These are phyloP conservation scores for Penicillium angulare DNA, from an alignment of 495 filamentous ascomycete species.

Conservation along the genomic window DNA sequence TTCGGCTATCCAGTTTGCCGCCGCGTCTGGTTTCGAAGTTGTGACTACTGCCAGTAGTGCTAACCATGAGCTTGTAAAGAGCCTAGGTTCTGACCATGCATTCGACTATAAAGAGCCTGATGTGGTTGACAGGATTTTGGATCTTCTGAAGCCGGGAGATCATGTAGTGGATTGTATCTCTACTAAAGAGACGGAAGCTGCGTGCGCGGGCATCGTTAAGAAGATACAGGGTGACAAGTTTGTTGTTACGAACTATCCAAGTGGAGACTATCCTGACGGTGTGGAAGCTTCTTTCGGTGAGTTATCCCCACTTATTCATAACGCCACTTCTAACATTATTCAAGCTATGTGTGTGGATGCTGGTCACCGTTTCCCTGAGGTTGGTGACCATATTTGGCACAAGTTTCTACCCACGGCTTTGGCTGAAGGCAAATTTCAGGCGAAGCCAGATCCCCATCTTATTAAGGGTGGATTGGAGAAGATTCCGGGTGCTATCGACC, in stretches of 20 bases:
- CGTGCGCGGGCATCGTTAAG: constrained; percentile 27
- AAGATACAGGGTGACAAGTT: constrained; percentile 34
- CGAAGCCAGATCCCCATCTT: constrained; percentile 36
- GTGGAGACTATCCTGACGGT: constrained; percentile 5
- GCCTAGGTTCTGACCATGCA: constrained; percentile 32
- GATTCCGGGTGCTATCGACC: constrained; percentile 39
- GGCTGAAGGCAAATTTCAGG: constrained; percentile 21
- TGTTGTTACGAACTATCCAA: constrained; percentile 7
- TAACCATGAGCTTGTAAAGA: constrained; percentile 35
- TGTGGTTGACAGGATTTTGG: constrained; percentile 19
- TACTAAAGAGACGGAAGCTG: constrained; percentile 6
- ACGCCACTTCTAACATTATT: not conserved
- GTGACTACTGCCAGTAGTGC: constrained; percentile 31
- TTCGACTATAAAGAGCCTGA: constrained; percentile 36
- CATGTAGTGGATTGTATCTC: constrained; percentile 24
- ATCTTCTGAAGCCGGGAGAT: constrained; percentile 20
- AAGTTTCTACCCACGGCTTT: constrained; percentile 35
- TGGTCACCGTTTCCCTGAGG: constrained; percentile 1
- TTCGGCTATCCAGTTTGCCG: constrained; percentile 35
- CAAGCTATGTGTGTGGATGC: constrained; percentile 8
- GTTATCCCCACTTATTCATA: not conserved
- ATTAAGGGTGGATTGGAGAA: constrained; percentile 39
- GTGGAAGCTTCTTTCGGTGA: constrained; percentile 11
- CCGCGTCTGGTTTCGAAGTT: constrained; percentile 31
- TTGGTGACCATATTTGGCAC: constrained; percentile 25